phyloP scores from a whole-genome alignment of 306 rosid genomes.

The Rosa multiflora region DNA sequence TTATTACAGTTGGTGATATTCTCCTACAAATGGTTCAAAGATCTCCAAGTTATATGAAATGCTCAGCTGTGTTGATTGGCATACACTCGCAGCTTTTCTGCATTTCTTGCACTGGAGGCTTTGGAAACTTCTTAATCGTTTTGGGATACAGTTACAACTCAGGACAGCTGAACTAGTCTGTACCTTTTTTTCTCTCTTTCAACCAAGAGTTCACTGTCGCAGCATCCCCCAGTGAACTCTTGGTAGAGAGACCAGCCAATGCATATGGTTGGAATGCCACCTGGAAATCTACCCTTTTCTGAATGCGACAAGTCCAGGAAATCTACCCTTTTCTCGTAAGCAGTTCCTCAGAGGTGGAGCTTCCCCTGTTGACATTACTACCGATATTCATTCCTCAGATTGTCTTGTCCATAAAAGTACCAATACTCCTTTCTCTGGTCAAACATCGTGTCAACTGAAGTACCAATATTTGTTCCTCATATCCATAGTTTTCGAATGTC shows the following conservation, averaged over 20 bases:
- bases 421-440: background rate
- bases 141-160: background rate
- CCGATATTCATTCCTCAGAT: background rate
- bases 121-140: background rate
- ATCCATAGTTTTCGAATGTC: background rate
- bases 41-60: background rate
- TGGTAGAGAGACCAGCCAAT: background rate
- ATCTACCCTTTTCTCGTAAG: background rate
- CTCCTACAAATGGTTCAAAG: conserved; percentile 9
- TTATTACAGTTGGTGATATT: conserved; percentile 1
- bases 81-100: background rate
- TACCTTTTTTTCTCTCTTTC: background rate
- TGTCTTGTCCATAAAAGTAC: background rate
- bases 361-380: conserved; percentile 29
- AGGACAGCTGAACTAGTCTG: background rate
- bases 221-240: too few species aligned
- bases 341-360: conserved; percentile 13
- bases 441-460: background rate
- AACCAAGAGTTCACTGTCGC: too few species aligned
- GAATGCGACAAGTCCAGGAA: background rate
- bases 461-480: background rate
- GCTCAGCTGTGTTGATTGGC: conserved; percentile 5
- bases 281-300: background rate
- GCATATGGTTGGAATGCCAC: background rate
- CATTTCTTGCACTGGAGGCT: conserved; percentile 27